These are phyloP conservation scores for Pharus latifolius DNA, from an alignment of 176 grass and related monocot species.

Conservation along the genomic window DNA sequence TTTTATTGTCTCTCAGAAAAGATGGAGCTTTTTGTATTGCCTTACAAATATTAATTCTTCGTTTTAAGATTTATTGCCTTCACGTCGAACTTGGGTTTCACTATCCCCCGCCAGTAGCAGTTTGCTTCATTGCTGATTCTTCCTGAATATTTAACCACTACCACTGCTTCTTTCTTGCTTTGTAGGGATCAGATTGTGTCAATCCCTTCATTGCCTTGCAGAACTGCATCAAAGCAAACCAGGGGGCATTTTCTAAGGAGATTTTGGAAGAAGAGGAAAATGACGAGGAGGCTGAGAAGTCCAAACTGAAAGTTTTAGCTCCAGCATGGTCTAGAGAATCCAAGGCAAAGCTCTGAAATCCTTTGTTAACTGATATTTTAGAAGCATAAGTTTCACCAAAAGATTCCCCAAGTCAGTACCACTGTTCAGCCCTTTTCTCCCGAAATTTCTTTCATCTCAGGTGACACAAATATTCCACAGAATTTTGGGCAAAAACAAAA, in stretches of 20 bases:
- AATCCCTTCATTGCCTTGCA: slow-evolving; percentile 49
- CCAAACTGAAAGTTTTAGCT: slow-evolving; percentile 23
- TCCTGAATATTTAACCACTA: background rate
- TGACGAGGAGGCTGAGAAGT: slow-evolving; percentile 14
- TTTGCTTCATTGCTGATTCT: background rate
- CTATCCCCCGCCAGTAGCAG: background rate
- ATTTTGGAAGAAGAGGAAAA: slow-evolving; percentile 37
- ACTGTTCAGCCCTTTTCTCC: background rate
- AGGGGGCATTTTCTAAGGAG: slow-evolving; percentile 55
- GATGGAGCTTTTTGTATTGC: background rate
- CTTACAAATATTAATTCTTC: background rate
- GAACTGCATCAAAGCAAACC: slow-evolving; percentile 50
- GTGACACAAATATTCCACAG: background rate
- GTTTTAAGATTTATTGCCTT: background rate
- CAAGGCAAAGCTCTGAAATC: slow-evolving; percentile 18
- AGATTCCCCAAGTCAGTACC: background rate
- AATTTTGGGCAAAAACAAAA: no score
- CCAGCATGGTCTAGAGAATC: slow-evolving; percentile 58
- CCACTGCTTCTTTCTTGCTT: background rate
- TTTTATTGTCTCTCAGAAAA: background rate
- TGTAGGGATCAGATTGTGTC: slow-evolving; percentile 57
- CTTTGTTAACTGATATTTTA: background rate
- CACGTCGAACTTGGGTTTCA: background rate
- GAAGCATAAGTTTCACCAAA: background rate
- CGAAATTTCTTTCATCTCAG: no score